Conservation (phyloP, 176 grass and related monocot genomes). For the Eragrostis nindensis region DNA sequence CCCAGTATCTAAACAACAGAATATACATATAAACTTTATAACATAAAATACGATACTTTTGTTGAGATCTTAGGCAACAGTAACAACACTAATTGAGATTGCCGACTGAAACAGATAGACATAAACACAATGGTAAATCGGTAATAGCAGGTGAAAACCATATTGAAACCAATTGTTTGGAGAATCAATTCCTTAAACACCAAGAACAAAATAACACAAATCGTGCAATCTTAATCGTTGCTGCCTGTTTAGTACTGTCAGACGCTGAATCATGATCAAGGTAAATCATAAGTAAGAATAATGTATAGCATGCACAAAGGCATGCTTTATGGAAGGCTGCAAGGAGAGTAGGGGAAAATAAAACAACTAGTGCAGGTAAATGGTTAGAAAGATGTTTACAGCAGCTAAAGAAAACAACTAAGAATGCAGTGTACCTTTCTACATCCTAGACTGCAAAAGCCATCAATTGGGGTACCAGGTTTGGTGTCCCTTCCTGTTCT, state of each 20-base stretch:
- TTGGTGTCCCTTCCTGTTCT: slow-evolving; percentile 33
- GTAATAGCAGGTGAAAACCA: slow-evolving; percentile 6
- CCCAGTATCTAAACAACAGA: slow-evolving; percentile 35
- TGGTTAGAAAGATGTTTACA: slow-evolving; percentile 22
- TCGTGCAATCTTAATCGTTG: no score
- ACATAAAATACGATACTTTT: slow-evolving; percentile 17
- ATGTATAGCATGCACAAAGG: slow-evolving; percentile 5
- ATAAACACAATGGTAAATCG: neutral
- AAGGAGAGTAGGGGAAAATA: slow-evolving; percentile 16
- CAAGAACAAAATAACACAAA: no score
- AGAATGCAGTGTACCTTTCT: slow-evolving; percentile 65
- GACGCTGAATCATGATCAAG: neutral
- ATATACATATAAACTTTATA: slow-evolving; percentile 36
- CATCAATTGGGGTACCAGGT: slow-evolving; percentile 38
- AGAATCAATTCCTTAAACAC: no score
- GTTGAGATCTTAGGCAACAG: neutral
- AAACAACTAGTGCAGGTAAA: slow-evolving; percentile 31
- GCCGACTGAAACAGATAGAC: slow-evolving; percentile 20
- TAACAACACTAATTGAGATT: slow-evolving; percentile 27
- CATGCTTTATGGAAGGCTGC: slow-evolving; percentile 10
- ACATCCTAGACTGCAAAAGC: slow-evolving; percentile 76
- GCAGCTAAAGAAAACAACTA: slow-evolving; percentile 1
- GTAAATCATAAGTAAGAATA: slow-evolving; percentile 17
- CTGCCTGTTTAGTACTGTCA: no score
- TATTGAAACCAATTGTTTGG: neutral